phyloP scores from a whole-genome alignment of 2,329 filamentous ascomycete species.

The Diaporthe destruens region DNA sequence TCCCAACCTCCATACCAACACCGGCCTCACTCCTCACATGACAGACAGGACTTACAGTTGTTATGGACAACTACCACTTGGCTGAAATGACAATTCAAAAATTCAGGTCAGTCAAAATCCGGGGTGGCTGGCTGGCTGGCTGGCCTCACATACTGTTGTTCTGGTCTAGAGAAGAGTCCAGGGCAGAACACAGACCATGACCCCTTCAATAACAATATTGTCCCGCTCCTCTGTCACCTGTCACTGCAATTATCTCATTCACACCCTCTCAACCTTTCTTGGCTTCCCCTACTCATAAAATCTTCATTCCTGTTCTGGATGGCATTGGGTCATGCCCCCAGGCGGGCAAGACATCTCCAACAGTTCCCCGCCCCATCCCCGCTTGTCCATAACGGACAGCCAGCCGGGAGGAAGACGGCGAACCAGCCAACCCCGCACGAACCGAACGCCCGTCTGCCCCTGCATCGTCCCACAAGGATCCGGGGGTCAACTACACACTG shows the following conservation, averaged over 20 bases:
- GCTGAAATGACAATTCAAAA: conserved; percentile 20
- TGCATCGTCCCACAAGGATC: conserved; percentile 28
- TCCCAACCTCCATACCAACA: background rate
- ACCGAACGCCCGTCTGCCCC: conserved; percentile 16
- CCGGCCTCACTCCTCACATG: background rate
- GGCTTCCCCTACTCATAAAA: background rate
- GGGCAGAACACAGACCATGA: background rate
- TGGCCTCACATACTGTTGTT: background rate
- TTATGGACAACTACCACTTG: background rate
- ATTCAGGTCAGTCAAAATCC: conserved; percentile 31
- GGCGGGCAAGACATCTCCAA: background rate
- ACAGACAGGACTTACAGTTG: background rate
- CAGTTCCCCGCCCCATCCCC: background rate
- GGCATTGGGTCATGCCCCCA: background rate
- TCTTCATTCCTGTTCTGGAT: background rate
- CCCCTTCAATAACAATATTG: background rate
- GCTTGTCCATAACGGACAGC: background rate
- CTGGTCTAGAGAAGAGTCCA: background rate
- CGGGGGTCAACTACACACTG: conserved; percentile 3
- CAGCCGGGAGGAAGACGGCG: too few relatives aligned
- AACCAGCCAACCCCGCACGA: conserved; percentile 21
- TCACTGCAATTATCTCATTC: background rate
- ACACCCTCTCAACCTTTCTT: background rate
- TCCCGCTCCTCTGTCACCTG: background rate
- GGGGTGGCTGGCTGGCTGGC: background rate